Conservation (phyloP, 768 basidiomycete genomes). For the Lyophyllum shimeji region DNA sequence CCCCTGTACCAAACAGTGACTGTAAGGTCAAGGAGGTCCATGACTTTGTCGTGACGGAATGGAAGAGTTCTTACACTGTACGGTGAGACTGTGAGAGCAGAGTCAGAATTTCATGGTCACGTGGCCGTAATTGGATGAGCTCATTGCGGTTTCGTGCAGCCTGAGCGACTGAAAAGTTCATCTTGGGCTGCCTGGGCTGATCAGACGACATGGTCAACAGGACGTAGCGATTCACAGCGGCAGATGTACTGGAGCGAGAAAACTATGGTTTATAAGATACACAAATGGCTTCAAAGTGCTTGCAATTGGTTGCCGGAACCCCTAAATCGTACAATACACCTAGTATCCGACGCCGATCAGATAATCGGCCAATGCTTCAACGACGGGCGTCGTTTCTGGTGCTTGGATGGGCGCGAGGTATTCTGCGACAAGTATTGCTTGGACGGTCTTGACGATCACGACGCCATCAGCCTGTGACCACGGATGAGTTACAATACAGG, state of each 20-base stretch:
- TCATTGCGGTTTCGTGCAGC: not conserved
- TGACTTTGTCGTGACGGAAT: not conserved
- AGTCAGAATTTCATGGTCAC: too few relatives aligned
- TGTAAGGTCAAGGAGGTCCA: conserved; percentile 21
- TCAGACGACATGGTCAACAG: not conserved
- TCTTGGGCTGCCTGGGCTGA: not conserved
- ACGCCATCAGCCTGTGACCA: conserved; percentile 66
- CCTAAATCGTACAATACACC: conserved; percentile 10
- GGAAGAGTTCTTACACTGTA: not conserved
- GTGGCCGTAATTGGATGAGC: conserved; percentile 4
- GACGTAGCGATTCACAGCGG: conserved; percentile 2
- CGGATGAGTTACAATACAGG: not conserved
- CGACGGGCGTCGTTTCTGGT: conserved; percentile 61
- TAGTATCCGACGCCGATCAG: conserved; percentile 62
- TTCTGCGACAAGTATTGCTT: conserved; percentile 81
- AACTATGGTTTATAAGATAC: conserved; percentile 14
- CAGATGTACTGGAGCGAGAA: not conserved
- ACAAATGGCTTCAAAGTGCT: conserved; percentile 13
- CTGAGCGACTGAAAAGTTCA: not conserved
- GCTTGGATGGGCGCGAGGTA: conserved; percentile 69
- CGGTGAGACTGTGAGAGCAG: too few relatives aligned
- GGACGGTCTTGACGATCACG: conserved; percentile 75
- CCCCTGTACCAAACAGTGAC: conserved; percentile 34
- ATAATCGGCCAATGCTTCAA: conserved; percentile 77
- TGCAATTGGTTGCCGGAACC: not conserved